Evolutionary conservation across 2,329 filamentous ascomycete species (phyloP).

Genomic region (Colletotrichum cereale): DNA sequence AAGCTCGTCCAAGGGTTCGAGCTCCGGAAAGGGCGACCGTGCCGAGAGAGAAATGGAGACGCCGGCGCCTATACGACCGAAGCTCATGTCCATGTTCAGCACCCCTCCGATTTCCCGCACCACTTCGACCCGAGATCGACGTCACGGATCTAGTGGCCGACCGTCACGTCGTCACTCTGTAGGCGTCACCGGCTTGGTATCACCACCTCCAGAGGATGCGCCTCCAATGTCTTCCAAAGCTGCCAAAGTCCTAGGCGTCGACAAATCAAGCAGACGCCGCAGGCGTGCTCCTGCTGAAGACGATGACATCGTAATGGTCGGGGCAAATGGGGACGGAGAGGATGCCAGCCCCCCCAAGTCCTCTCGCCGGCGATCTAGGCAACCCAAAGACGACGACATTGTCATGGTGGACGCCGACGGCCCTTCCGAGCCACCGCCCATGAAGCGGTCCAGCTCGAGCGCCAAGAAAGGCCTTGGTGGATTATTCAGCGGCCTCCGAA

Average conservation of each 20-base stretch:
- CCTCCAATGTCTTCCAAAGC: conserved; percentile 79
- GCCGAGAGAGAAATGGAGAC: conserved; percentile 58
- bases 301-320: conserved; percentile 63
- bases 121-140: conserved; percentile 76
- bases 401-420: conserved; percentile 53
- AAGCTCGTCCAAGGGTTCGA: conserved; percentile 75
- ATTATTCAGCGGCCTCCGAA: conserved; percentile 72
- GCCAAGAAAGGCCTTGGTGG: conserved; percentile 68
- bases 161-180: conserved; percentile 77
- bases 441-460: conserved; percentile 51
- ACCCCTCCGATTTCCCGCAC: conserved; percentile 76
- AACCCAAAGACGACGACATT: conserved; percentile 54
- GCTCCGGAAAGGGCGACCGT: conserved; percentile 77
- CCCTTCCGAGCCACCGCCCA: conserved; percentile 47
- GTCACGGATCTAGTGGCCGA: conserved; percentile 66
- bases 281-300: conserved; percentile 52
- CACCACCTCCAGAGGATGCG: conserved; percentile 78
- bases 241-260: conserved; percentile 78
- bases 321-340: conserved; percentile 40
- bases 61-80: conserved; percentile 66
- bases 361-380: conserved; percentile 51
- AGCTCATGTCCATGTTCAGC: conserved; percentile 75
- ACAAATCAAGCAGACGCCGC: conserved; percentile 55
- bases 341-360: conserved; percentile 42
- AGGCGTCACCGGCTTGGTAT: conserved; percentile 74